phyloP scores from a whole-genome alignment of 192 early-diverging fungal genomes.

The Mortierella claussenii region DNA sequence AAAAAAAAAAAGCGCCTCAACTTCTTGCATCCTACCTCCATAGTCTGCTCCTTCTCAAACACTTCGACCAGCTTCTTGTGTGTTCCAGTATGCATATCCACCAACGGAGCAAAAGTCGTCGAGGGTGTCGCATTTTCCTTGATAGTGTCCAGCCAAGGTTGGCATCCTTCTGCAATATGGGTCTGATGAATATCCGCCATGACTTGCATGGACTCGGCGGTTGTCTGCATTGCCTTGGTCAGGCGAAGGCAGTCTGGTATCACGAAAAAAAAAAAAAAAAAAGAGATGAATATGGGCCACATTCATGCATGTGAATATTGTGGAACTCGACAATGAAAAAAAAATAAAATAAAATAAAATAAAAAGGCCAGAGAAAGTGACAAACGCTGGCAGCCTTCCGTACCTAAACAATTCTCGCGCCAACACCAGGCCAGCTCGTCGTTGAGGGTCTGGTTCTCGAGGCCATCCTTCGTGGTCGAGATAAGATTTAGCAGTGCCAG shows the following conservation, averaged over 20 bases:
- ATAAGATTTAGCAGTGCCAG: constrained; percentile 47
- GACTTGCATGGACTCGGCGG: constrained; percentile 51
- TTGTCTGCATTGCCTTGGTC: constrained; percentile 56
- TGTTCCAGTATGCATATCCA: constrained; percentile 56
- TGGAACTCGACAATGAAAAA: no score
- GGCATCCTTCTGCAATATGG: constrained; percentile 38
- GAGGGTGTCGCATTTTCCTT: constrained; percentile 49
- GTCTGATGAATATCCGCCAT: constrained; percentile 55
- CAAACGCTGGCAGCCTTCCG: no score
- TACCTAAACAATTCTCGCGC: constrained; percentile 56
- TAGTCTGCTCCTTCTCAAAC: constrained; percentile 43
- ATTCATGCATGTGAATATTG: no score
- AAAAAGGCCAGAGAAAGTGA: no score
- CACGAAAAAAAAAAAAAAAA: not conserved
- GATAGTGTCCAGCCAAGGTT: constrained; percentile 50
- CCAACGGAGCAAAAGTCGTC: constrained; percentile 38
- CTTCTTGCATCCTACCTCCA: constrained; percentile 29
- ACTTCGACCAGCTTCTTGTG: constrained; percentile 56
- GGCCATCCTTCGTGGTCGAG: constrained; percentile 46
- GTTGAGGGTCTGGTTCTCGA: constrained; percentile 43
- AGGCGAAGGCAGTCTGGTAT: constrained; percentile 46
- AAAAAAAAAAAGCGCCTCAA: not conserved
- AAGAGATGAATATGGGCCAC: no score
- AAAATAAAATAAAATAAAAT: no score
- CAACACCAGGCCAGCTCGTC: constrained; percentile 59